Evolutionary conservation across 2,329 filamentous ascomycete genomes (phyloP), one percentile per base, ranked within the genome.

Genomic region (Colletotrichum cuscutae): DNA sequence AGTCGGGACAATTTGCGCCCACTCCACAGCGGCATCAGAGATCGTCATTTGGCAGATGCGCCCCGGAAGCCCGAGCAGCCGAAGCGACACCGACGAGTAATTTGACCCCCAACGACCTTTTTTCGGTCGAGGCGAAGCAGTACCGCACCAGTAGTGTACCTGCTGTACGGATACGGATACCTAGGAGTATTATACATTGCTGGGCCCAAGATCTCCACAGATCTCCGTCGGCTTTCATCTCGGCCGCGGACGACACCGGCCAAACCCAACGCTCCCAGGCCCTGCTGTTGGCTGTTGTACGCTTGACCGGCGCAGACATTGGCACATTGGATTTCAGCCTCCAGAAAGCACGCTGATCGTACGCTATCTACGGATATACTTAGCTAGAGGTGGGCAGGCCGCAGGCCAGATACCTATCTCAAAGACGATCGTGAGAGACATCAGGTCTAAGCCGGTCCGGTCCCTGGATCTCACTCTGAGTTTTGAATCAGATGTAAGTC

Each of bases 41-140:
- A 74, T 75, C 73, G 66, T 75, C 73, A 71, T 74, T 75, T 75
- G 73, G 67, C 73, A 74, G 71, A 71, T 75, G 66, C 71, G 71
- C 62, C 66, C 59, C 66, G 71, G 73, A 65, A 70, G 35, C 56
- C 63, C 66, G 67, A 67, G 66, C 46, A 65, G 60, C 71, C 63
- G 71, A 75, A 61, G 63, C 61, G 72, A 73, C 57, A 46, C 61
- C 26, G 42, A 52, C 65, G 53, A 69, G 35, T 69, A 56, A 58
- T 28, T 59, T 53, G 61, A 52, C 19, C 24, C 42, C 46, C 54
- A 70, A 64, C 60, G 65, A 59, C 53, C 15, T 59, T 56, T 56
- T 30, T 26, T 52, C n/a, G 56, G 37, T 67, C 46, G n/a, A 42
- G 15, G 24, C 52, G 52, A 49, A 49, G 42, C 42, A n/a, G 42